phyloP scores from a whole-genome alignment of 1,284 basidiomycete genomes.

The Papiliotrema flavescens region DNA sequence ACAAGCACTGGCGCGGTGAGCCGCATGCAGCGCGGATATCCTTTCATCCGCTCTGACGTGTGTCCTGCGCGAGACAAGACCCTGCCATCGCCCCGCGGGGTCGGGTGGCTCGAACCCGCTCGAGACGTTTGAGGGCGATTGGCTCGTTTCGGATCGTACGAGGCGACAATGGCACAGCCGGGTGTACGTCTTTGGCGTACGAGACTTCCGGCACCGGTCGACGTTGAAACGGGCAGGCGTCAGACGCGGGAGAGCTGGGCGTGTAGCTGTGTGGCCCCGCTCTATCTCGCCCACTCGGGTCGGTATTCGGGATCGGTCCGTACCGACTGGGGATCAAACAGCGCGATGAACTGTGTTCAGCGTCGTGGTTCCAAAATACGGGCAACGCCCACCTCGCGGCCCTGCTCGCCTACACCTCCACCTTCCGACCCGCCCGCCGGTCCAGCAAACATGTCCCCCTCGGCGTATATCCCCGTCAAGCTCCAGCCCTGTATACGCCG shows the following conservation, averaged over 20 bases:
- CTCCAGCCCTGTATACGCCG: conserved; percentile 42
- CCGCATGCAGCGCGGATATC: too few species aligned
- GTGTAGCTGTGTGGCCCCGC: neutral
- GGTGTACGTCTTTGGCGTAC: too few species aligned
- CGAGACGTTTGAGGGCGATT: too few species aligned
- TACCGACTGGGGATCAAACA: conserved; percentile 38
- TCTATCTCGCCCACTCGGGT: conserved; percentile 27
- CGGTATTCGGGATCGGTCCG: conserved; percentile 20
- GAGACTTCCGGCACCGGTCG: too few species aligned
- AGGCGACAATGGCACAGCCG: too few species aligned
- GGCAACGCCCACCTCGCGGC: conserved; percentile 29
- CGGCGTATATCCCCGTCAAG: conserved; percentile 40
- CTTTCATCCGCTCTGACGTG: too few species aligned
- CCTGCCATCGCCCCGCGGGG: too few species aligned
- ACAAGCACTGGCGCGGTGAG: too few species aligned
- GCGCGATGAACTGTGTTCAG: conserved; percentile 39
- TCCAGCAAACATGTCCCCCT: conserved; percentile 47
- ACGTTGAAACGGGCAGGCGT: too few species aligned
- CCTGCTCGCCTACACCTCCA: conserved; percentile 39
- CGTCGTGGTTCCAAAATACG: neutral
- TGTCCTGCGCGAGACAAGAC: too few species aligned
- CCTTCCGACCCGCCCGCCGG: conserved; percentile 46
- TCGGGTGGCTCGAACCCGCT: too few species aligned
- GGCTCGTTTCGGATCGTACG: too few species aligned
- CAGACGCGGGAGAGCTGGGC: neutral